Evolutionary conservation across 306 rosid species (phyloP), one percentile per base, ranked within the genome.

Genomic region (Luffa aegyptiaca): DNA sequence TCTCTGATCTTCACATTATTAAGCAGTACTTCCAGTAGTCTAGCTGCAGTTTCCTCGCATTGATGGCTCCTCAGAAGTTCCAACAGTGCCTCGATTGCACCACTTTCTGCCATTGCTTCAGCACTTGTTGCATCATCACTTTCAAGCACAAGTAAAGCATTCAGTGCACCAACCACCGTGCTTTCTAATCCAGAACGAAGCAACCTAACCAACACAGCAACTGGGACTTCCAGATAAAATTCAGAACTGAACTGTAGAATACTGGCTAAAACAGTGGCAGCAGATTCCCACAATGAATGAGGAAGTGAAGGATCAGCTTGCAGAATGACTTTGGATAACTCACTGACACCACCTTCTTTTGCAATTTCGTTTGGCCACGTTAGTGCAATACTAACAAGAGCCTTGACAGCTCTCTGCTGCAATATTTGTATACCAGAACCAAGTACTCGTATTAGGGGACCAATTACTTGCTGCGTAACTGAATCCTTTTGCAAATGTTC

Each of bases 91-190:
- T 96, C 99, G 87, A 96, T 88, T 79, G 99, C 99, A 82, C 99
- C 99, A 82, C 99, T 92, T 87, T 96, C 99, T n/a, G 99, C 94
- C 99, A 96, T 96, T 85, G 98, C 97, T 85, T 90, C 99, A 20
- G 98, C 98, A 46, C 97, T 89, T 44, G 91, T 90, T 76, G 96
- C 90, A 82, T 96, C 99, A 81, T 96, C 99, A 83, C 92, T 96
- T 82, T 96, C 98, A 86, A 96, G 84, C 81, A 96, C 99, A 58
- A 96, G 90, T 80, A 96, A 93, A 72, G 99, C 99, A 83, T 96
- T 96, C 86, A 96, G 88, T 39, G 99, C 98, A 82, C 99, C 99
- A 63, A 87, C 39, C 44, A 90, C 92, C 0, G 94, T 93, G 92
- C 87, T 65, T 88, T 96, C 99, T 58, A 90, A 89, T 65, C 99